These are phyloP conservation scores for Aurinia saxatilis DNA, from an alignment of 345 rosid genomes.

Conservation along the genomic window DNA sequence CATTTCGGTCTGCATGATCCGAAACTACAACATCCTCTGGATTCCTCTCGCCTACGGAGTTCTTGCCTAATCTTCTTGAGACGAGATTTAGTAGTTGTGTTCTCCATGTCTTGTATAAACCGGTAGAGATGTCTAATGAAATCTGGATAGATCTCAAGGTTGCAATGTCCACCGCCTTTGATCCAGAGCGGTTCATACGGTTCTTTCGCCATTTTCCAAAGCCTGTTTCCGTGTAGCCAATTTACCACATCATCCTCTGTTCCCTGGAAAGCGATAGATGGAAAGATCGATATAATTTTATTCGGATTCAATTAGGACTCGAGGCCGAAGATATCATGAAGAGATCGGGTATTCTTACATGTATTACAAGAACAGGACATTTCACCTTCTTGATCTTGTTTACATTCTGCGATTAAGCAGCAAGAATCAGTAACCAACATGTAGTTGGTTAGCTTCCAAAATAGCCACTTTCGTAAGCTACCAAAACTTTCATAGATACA, in stretches of 20 bases:
- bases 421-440: slow-evolving; percentile 2
- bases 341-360: slow-evolving; percentile 42
- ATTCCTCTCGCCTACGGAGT: slow-evolving; percentile 36
- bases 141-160: slow-evolving; percentile 92
- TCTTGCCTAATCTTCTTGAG: slow-evolving; percentile 68
- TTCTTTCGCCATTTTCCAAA: slow-evolving; percentile 87
- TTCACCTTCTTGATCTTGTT: slow-evolving; percentile 82
- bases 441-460: neutral
- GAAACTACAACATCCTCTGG: slow-evolving; percentile 45
- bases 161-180: slow-evolving; percentile 98
- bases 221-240: slow-evolving; percentile 89
- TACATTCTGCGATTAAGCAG: slow-evolving; percentile 53
- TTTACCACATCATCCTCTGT: slow-evolving; percentile 97
- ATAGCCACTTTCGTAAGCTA: neutral
- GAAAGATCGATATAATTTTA: neutral
- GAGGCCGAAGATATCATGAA: neutral
- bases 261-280: slow-evolving; percentile 40
- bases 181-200: slow-evolving; percentile 97
- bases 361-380: slow-evolving; percentile 91
- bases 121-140: slow-evolving; percentile 78
- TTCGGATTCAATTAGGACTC: neutral
- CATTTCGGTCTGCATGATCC: slow-evolving; percentile 39
- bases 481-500: too few species aligned
- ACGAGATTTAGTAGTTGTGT: slow-evolving; percentile 50
- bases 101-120: slow-evolving; percentile 91